These are phyloP conservation scores for Citrullus amarus DNA, from an alignment of 306 rosid species.

Conservation along the genomic window DNA sequence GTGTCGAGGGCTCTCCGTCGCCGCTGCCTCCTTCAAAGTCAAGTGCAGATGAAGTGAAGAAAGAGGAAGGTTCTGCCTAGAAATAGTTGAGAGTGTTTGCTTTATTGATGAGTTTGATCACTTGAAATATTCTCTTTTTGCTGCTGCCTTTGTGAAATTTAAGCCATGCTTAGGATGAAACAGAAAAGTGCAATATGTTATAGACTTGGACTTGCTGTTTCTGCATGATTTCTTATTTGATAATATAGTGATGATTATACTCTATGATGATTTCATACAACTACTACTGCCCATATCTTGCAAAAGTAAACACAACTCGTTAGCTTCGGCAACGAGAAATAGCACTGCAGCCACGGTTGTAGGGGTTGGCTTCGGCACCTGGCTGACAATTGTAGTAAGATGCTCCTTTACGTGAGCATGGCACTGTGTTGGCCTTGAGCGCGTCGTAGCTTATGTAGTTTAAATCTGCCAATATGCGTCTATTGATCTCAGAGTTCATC, in stretches of 20 bases:
- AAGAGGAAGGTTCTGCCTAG: conserved; percentile 58
- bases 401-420: conserved; percentile 65
- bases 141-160: conserved; percentile 1
- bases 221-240: not conserved
- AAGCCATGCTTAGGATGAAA: conserved; percentile 5
- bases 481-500: conserved; percentile 32
- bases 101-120: conserved; percentile 15
- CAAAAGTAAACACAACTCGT: not conserved
- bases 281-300: not conserved
- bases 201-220: not conserved
- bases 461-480: conserved; percentile 60
- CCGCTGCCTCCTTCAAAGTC: conserved; percentile 39
- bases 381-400: conserved; percentile 68
- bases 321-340: conserved; percentile 67
- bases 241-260: conserved; percentile 8
- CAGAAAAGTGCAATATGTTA: not conserved
- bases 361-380: conserved; percentile 64
- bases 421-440: conserved; percentile 57
- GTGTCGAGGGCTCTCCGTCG: conserved; percentile 76
- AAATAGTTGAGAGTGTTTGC: conserved; percentile 8
- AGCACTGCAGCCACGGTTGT: conserved; percentile 52
- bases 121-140: conserved; percentile 4
- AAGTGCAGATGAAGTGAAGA: conserved; percentile 35
- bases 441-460: conserved; percentile 65
- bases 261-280: not conserved